Conservation (phyloP, 305 asterid genomes). For the Rubia peregrina region DNA sequence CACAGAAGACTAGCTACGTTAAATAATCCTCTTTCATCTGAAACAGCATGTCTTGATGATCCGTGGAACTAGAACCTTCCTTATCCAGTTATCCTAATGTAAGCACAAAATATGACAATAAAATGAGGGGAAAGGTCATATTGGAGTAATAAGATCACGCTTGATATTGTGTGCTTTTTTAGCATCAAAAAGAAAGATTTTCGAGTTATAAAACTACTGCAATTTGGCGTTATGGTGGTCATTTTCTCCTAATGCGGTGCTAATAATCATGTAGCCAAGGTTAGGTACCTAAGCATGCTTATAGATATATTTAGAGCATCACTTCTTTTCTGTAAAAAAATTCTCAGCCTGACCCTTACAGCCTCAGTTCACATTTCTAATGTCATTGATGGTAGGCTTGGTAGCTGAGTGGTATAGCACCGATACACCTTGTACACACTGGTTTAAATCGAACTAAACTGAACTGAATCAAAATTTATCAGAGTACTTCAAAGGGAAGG, state of each 20-base stretch:
- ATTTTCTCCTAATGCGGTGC: conserved; percentile 2
- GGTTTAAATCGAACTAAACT: not conserved
- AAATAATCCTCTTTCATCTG: conserved; percentile 9
- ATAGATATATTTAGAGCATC: not conserved
- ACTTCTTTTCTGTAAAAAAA: not conserved
- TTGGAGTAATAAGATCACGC: not conserved
- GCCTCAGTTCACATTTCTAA: conserved; percentile 1
- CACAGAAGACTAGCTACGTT: not conserved
- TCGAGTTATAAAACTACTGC: not conserved
- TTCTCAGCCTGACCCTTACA: not conserved
- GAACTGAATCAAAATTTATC: not conserved
- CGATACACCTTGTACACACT: not conserved
- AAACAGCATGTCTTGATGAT: conserved; percentile 16
- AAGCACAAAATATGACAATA: not conserved
- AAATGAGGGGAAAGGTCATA: not conserved
- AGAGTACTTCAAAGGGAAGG: not conserved
- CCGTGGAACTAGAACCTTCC: not conserved
- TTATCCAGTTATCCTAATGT: not conserved
- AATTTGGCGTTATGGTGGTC: not conserved
- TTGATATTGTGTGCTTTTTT: not conserved
- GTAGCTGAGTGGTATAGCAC: not conserved
- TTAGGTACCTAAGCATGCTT: conserved; percentile 1
- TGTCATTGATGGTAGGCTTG: not conserved
- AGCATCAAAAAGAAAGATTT: not conserved
- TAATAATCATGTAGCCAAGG: not conserved